These are phyloP conservation scores for Podaxis sp. DNA, from an alignment of 768 basidiomycete genomes.

Conservation along the genomic window DNA sequence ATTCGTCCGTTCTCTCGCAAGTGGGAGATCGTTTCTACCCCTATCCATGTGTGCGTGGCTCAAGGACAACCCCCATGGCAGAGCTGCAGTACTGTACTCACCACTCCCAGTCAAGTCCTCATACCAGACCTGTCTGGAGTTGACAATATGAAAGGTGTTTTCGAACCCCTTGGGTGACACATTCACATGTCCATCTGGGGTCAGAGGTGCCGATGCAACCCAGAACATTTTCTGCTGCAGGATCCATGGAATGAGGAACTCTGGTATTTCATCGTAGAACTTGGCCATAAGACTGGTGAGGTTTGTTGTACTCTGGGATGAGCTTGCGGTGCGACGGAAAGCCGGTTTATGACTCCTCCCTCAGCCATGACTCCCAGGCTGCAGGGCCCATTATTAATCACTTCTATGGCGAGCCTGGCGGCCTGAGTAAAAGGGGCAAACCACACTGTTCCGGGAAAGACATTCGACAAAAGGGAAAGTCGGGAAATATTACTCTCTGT, in stretches of 20 bases:
- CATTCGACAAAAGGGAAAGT: no score
- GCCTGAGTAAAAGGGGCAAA: no score
- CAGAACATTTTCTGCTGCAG: conserved; percentile 56
- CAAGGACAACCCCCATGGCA: neutral
- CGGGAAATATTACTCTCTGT: neutral
- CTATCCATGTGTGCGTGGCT: conserved; percentile 20
- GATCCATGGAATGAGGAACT: conserved; percentile 47
- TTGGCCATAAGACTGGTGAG: conserved; percentile 41
- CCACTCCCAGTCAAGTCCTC: conserved; percentile 65
- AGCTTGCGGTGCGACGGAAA: neutral
- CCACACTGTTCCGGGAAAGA: no score
- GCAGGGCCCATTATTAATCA: no score
- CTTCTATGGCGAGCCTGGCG: no score
- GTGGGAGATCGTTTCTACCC: conserved; percentile 56
- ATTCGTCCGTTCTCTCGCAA: conserved; percentile 60
- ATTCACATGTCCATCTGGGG: conserved; percentile 55
- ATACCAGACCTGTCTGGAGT: conserved; percentile 54
- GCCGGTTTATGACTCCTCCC: neutral
- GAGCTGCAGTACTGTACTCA: conserved; percentile 22
- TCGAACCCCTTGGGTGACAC: conserved; percentile 54
- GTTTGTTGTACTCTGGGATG: neutral
- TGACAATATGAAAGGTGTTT: conserved; percentile 45
- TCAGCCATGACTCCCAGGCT: no score
- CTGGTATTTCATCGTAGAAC: conserved; percentile 48
- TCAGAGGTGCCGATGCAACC: conserved; percentile 59